Base-by-base conservation (phyloP, 768 basidiomycete genomes). In the Brasilioporus rufonigricans region DNA sequence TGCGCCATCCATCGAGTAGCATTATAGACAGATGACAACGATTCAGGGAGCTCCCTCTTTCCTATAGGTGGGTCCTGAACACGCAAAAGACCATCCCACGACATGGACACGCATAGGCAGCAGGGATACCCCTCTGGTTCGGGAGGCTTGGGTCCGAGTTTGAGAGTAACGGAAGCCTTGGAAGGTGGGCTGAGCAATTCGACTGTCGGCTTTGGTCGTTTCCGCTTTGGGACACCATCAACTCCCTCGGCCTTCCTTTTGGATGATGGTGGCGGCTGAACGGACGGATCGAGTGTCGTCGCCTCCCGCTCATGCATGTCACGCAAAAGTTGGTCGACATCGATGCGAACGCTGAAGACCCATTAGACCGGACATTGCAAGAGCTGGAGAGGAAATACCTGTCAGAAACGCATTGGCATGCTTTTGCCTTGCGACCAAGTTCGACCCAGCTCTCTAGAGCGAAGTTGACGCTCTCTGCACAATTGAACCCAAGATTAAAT, bases 401-500 rank as follows among this genome's bases (percentile, higher is more conserved):
- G 66, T 86, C 85, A 48, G 74, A 67, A n/a, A 90, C 77, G 63
- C 89, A 91, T 62, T 81, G 74, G 61, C 91, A 92, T 4, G 77
- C 83, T 57, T 85, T 84, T 8, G 96, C 95, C 52, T 79, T 82
- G 53, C 91, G 77, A 1, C 94, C 96, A 19, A 95, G 71, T 39
- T 94, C 92, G 6, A 98, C 72, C 95, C 95, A 98, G 59, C 89
- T 91, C 40, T 97, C 91, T 26, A 97, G 76, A 0, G 96, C 96
- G 67, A 98, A 98, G 68, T 98, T 98, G 64, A 97, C 92, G 59
- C 91, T 93, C 73, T 98, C 96, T 2, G 96, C 96, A 63, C 94
- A 97, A 65, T 98, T 98, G 66, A 97, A 84, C n/a, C 71, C 96
- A 40, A 97, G 76, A 67, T 98, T 98, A 78, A 98, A 96, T 19